Base-by-base conservation (phyloP, 768 basidiomycete genomes). In the Tephrocybe sp. region DNA sequence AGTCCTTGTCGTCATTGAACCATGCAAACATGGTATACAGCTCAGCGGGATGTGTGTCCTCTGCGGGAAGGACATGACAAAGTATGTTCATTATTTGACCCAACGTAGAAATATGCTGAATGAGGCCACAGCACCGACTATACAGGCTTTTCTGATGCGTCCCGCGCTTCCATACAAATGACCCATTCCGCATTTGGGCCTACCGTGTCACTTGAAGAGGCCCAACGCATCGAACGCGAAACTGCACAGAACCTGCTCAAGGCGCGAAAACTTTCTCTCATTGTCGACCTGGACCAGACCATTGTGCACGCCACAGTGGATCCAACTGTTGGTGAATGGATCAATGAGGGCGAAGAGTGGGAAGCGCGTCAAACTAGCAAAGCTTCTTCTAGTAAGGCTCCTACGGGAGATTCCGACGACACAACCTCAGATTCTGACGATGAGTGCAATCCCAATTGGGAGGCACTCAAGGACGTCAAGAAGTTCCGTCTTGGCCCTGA, bases 251-350 rank as follows among this genome's bases (percentile, higher is more conserved):
- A 84, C 57, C 81, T 99, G 29, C 77, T 91, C 60, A 76, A 78
- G 48, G 72, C 79, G 4, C 79, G 84, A 46, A 92, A 85, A 64
- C 83, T 99, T 25, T 92, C 91, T 27, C 84, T 99, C 42, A 97
- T 99, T 57, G 95, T 99, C 59, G 97, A 99, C 73, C 80, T 99
- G 27, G 97, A 99, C 70, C 97, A 99, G 66, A 99, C 97, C 11
- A 94, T 98, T 64, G 91, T 99, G 3, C 97, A 99, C 62, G 95
- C 97, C 7, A 97, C 95, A 0, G 94, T 97, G 21, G 97, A 99
- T 68, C 95, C 97, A 4, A 98, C 97, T 0, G 92, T 98, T 1
- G 94, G 93, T 25, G 95, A 97, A 65, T 98, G 97, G 97, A 90
- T 97, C 60, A 64, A 78, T 2, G 91, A 93, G 57, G 90, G 90